Evolutionary conservation across 2,329 filamentous ascomycete genomes (phyloP), one percentile per base, ranked within the genome.

Genomic region (Xylariaceae sp.): DNA sequence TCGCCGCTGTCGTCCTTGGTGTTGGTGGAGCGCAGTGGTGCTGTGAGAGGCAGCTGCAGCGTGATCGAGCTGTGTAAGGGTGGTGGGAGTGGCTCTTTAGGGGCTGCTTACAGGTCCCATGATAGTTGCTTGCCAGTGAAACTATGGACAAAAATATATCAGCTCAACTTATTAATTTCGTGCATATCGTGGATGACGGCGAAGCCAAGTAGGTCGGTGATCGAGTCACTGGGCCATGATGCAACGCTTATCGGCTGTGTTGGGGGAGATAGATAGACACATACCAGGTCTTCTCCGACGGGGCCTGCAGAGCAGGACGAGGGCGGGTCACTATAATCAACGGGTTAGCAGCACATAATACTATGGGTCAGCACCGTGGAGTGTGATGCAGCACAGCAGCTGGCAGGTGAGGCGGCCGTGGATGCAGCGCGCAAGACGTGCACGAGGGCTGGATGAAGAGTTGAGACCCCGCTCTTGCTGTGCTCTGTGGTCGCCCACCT

Each of bases 81-180:
- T 19, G 42, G 12, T 57, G 60, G 61, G 66, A 54, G 51, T 62
- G 22, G 15, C 14, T n/a, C n/a, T n/a, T n/a, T 4, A 36, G 35
- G 19, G 36, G n/a, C 5, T 42, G 84, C 89, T 84, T 85, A 95
- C 90, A 71, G 94, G 94, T 75, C 94, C 94, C 94, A 99, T 99
- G 72, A 99, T 99, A 46, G 94, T 99, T 67, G 94, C 94, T 86
- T 99, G 94, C 94, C 94, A 99, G 85, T 97, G 94, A 71, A 99
- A 99, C 92, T 99, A 65, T 65, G 55, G 47, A 42, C 52, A 50
- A 40, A 42, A 43, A 53, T 33, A 30, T 45, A 61, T 75, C 57
- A 75, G 70, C 52, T 53, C 45, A 32, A 49, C 33, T 45, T 30
- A 38, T 49, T n/a, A n/a, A n/a, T 31, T 19, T 52, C 19, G 12